Evolutionary conservation across 139 green algal genomes (phyloP).

Genomic region (Pedinophyceae sp.): DNA sequence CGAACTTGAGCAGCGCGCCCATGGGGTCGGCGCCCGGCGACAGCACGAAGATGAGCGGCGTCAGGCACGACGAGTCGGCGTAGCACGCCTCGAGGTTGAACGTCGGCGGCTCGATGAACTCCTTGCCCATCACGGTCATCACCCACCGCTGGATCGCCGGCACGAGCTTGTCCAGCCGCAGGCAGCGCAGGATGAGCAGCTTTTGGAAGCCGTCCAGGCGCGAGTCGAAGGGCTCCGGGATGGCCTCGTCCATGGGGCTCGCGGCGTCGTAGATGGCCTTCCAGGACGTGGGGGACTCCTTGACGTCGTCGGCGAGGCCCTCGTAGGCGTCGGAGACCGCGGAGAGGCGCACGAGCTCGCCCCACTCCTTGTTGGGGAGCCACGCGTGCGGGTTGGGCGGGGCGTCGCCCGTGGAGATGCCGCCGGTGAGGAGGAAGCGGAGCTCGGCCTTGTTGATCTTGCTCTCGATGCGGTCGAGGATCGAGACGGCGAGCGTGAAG

Average conservation of each 20-base stretch:
- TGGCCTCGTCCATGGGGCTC: slow-evolving; percentile 15
- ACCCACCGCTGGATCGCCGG: slow-evolving; percentile 29
- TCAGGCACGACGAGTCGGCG: slow-evolving; percentile 34
- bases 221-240: slow-evolving; percentile 25
- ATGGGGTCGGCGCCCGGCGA: slow-evolving; percentile 31
- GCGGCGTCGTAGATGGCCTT: slow-evolving; percentile 34
- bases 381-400: slow-evolving; percentile 28
- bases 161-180: slow-evolving; percentile 51
- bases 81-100: slow-evolving; percentile 38
- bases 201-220: slow-evolving; percentile 26
- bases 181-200: slow-evolving; percentile 25
- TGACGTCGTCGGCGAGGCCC: slow-evolving; percentile 19
- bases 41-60: slow-evolving; percentile 51
- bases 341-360: slow-evolving; percentile 32
- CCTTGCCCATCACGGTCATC: slow-evolving; percentile 28
- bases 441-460: slow-evolving; percentile 40
- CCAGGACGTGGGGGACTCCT: slow-evolving; percentile 10
- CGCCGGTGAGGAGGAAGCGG: slow-evolving; percentile 56
- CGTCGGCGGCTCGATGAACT: slow-evolving; percentile 43
- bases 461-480: slow-evolving; percentile 14
- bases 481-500: slow-evolving; percentile 33
- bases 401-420: slow-evolving; percentile 23
- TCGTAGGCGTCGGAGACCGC: slow-evolving; percentile 14
- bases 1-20: slow-evolving; percentile 37
- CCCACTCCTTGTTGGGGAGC: slow-evolving; percentile 45